A percentile compares a stretch with the other conserved stretches of the same genome.
Conservation (phyloP, 495 filamentous ascomycete genomes). For the Evansstolkia leycettana region DNA sequence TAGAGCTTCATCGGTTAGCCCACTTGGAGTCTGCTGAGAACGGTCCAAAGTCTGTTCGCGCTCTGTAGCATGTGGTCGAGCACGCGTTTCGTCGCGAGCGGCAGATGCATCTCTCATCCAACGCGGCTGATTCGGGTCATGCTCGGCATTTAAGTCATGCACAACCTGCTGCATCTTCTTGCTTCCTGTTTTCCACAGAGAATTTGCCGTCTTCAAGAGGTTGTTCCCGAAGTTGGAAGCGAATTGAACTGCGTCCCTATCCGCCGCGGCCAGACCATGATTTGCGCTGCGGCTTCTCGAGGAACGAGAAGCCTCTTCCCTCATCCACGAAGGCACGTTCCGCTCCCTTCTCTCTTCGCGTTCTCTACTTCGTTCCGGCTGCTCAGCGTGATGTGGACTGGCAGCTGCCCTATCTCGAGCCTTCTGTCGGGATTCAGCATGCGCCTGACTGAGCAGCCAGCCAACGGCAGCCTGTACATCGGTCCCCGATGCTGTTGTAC, state of each 20-base stretch:
- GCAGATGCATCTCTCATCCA: constrained; percentile 74
- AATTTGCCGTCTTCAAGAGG: constrained; percentile 86
- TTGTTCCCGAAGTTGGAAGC: constrained; percentile 74
- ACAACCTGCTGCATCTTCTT: constrained; percentile 95
- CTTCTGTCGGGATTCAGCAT: constrained; percentile 57
- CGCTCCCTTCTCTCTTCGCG: constrained; percentile 26
- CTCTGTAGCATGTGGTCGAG: constrained; percentile 7
- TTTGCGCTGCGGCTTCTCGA: constrained; percentile 33
- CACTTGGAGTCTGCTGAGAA: constrained; percentile 7
- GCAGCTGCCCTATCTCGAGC: constrained; percentile 23
- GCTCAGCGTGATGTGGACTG: constrained; percentile 19
- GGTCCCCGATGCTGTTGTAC: constrained; percentile 62
- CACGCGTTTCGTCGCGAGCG: constrained; percentile 17
- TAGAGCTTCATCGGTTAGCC: constrained; percentile 76
- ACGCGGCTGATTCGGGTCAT: constrained; percentile 74
- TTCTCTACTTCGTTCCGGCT: constrained; percentile 20
- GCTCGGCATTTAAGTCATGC: constrained; percentile 72
- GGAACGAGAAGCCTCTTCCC: constrained; percentile 18
- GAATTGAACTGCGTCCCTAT: constrained; percentile 66
- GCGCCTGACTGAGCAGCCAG: constrained; percentile 83
- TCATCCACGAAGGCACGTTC: constrained; percentile 26
- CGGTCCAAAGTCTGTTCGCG: constrained; percentile 8
- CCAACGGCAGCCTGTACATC: constrained; percentile 83
- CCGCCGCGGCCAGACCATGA: constrained; percentile 45
- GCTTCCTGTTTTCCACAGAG: constrained; percentile 83